Percentiles rank a stretch among this genome's conserved stretches.
phyloP scores from a whole-genome alignment of 371 early-diverging fungal genomes.

The Fennellomyces sp. region DNA sequence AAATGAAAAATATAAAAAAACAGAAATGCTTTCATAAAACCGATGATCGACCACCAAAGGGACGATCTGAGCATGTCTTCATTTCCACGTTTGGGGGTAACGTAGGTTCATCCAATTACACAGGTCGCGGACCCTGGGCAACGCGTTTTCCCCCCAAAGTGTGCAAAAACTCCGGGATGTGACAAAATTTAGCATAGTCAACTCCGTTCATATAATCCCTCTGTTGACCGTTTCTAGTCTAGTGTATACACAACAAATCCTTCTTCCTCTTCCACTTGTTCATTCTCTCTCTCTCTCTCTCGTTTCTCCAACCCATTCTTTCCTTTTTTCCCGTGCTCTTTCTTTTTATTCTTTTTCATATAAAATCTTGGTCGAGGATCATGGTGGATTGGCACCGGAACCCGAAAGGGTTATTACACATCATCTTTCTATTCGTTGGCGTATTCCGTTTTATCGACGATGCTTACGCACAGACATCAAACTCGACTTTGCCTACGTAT shows the following conservation, averaged over 20 bases:
- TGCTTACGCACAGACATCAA: conserved; percentile 2
- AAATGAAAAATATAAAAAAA: too few species aligned
- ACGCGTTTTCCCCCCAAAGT: not conserved
- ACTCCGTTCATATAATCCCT: conserved; percentile 3
- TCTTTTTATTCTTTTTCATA: not conserved
- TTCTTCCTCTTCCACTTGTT: conserved; percentile 1
- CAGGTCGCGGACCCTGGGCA: not conserved
- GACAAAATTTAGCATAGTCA: conserved; percentile 1
- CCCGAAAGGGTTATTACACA: not conserved
- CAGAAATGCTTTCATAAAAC: too few species aligned
- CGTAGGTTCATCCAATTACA: not conserved
- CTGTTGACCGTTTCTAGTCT: not conserved
- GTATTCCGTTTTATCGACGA: not conserved
- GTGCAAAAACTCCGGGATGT: conserved; percentile 3
- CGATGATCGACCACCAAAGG: too few species aligned
- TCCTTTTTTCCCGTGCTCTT: not conserved
- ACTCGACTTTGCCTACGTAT: conserved; percentile 18
- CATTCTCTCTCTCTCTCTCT: not conserved
- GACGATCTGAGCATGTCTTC: not conserved
- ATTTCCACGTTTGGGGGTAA: not conserved
- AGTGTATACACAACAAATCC: not conserved
- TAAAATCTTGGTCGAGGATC: not conserved
- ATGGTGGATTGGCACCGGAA: conserved; percentile 1
- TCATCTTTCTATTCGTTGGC: not conserved
- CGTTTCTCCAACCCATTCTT: not conserved